Conservation (phyloP, 441 rosid species). For the Erodium moschatum region DNA sequence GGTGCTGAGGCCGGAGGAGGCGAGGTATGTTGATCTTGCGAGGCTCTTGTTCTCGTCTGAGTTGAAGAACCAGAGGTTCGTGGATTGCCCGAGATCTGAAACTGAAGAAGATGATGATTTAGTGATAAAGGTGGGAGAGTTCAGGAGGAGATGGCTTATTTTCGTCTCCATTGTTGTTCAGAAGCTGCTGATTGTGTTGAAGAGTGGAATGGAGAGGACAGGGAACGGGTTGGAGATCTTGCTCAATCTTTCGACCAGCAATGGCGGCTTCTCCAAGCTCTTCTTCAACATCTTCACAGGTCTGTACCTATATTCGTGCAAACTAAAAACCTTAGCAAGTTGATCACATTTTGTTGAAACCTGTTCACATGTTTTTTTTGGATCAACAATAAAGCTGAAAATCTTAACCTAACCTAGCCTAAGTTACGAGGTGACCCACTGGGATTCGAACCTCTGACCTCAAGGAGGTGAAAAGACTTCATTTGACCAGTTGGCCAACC, state of each 20-base stretch:
- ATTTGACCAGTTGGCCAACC: no score
- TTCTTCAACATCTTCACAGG: not conserved
- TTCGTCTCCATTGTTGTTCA: not conserved
- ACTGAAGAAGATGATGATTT: not conserved
- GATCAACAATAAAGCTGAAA: no score
- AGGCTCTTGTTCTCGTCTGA: not conserved
- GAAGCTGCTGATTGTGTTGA: not conserved
- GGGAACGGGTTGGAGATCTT: not conserved
- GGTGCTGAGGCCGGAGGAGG: not conserved
- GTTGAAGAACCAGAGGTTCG: not conserved
- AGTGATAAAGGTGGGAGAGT: not conserved
- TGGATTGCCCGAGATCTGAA: constrained; percentile 1
- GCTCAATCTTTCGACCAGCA: not conserved
- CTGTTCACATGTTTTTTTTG: no score
- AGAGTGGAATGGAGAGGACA: not conserved
- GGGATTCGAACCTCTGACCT: no score
- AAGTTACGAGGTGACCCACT: no score
- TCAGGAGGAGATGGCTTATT: constrained; percentile 1
- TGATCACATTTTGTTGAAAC: no score
- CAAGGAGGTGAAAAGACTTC: no score
- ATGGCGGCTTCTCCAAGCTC: not conserved
- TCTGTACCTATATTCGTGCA: not conserved
- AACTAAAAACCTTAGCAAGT: no score
- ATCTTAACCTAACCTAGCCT: no score
- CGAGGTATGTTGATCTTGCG: not conserved